These are phyloP conservation scores for Ceriops tagal DNA, from an alignment of 345 rosid genomes.

Conservation along the genomic window DNA sequence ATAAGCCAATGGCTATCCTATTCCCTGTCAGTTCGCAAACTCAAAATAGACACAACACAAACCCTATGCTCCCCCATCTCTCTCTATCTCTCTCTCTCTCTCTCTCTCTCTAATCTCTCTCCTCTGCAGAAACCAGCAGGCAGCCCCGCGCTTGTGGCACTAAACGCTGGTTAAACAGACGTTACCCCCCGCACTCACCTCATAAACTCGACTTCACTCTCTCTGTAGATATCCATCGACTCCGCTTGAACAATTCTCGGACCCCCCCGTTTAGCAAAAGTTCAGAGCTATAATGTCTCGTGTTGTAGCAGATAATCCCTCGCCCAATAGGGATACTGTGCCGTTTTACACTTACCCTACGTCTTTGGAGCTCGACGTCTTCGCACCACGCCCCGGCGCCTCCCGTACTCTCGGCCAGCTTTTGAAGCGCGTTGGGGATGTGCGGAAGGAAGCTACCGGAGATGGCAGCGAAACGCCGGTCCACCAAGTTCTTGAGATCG, in stretches of 20 bases:
- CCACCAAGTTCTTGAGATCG: conserved; percentile 45
- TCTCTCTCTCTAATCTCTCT: neutral
- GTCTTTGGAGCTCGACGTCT: conserved; percentile 30
- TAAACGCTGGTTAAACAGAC: conserved; percentile 5
- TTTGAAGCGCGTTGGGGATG: conserved; percentile 70
- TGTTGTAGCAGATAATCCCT: conserved; percentile 33
- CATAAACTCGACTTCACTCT: too few species aligned
- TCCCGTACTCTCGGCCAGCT: conserved; percentile 66
- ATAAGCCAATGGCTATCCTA: too few species aligned
- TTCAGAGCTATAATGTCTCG: conserved; percentile 40
- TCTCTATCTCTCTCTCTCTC: neutral
- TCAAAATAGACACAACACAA: neutral
- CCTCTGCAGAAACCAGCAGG: neutral
- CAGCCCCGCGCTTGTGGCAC: neutral
- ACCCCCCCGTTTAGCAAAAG: neutral
- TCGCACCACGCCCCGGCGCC: neutral
- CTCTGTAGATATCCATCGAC: too few species aligned
- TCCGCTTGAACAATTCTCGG: neutral
- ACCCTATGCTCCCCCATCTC: neutral
- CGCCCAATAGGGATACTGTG: conserved; percentile 15
- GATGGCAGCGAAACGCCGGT: conserved; percentile 66
- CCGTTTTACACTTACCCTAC: conserved; percentile 32
- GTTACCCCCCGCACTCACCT: neutral
- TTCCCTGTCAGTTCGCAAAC: neutral
- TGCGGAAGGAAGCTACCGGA: conserved; percentile 52